These are phyloP conservation scores for Kwoniella sp. DNA, from an alignment of 768 basidiomycete species.

Conservation along the genomic window DNA sequence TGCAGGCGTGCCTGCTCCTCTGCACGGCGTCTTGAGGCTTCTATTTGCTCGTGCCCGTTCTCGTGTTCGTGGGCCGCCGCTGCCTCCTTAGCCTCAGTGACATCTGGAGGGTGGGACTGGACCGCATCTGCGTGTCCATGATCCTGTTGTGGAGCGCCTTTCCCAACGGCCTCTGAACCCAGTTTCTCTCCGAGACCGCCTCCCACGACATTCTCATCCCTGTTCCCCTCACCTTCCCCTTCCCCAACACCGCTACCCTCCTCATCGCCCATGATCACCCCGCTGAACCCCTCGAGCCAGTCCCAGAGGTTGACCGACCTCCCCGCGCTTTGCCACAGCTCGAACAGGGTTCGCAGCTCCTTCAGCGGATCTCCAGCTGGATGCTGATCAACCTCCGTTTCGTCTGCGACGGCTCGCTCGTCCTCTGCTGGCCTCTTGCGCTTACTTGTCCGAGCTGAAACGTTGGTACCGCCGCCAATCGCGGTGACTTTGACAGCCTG, in stretches of 20 bases:
- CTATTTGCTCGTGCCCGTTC: neutral
- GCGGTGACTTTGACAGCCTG: neutral
- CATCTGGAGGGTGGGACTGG: neutral
- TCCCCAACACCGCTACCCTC: neutral
- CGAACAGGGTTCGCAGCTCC: conserved; percentile 34
- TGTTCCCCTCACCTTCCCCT: neutral
- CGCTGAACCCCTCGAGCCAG: conserved; percentile 40
- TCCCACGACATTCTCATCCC: neutral
- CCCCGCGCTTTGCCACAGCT: conserved; percentile 33
- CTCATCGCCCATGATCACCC: conserved; percentile 10
- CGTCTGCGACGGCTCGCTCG: neutral
- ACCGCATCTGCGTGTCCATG: neutral
- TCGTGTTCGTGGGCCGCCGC: neutral
- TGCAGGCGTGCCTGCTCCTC: conserved; percentile 31
- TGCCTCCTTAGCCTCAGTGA: neutral
- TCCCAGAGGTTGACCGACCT: conserved; percentile 43
- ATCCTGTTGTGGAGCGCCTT: too few species aligned
- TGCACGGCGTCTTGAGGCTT: conserved; percentile 12
- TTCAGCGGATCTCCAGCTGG: conserved; percentile 8
- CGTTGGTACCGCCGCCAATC: neutral
- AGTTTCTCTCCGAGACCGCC: neutral
- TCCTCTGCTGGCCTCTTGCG: neutral
- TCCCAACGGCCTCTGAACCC: neutral
- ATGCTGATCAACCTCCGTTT: neutral
- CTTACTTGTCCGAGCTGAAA: neutral